Conservation (phyloP, 257 asterid species). For the Solanum etuberosum region DNA sequence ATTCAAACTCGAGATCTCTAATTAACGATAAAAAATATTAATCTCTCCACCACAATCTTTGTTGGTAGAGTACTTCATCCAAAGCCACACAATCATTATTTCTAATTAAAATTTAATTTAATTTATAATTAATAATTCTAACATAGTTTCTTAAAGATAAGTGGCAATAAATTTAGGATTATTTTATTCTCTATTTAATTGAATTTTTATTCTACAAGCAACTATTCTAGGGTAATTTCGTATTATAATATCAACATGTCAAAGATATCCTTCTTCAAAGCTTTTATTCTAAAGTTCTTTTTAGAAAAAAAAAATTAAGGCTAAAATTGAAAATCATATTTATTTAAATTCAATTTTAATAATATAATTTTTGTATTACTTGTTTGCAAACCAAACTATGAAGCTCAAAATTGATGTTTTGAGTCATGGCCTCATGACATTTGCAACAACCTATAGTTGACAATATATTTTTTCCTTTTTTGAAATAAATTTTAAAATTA, state of each 20-base stretch:
- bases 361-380: not conserved
- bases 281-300: not conserved
- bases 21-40: too few species aligned
- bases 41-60: not conserved
- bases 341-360: not conserved
- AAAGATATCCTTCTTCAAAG: not conserved
- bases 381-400: not conserved
- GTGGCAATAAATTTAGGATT: not conserved
- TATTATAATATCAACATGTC: not conserved
- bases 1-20: accelerated
- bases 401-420: not conserved
- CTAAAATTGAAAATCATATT: not conserved
- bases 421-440: not conserved
- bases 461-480: not conserved
- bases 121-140: not conserved
- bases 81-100: not conserved
- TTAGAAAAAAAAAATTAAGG: not conserved
- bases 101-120: not conserved
- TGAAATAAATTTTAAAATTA: not conserved
- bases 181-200: not conserved
- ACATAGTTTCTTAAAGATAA: not conserved
- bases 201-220: not conserved
- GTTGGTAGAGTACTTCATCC: not conserved
- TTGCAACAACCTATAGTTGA: not conserved
- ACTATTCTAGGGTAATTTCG: not conserved